Base-by-base conservation (phyloP, 2,329 filamentous ascomycete species). In the Gliomastix tumulicola region DNA sequence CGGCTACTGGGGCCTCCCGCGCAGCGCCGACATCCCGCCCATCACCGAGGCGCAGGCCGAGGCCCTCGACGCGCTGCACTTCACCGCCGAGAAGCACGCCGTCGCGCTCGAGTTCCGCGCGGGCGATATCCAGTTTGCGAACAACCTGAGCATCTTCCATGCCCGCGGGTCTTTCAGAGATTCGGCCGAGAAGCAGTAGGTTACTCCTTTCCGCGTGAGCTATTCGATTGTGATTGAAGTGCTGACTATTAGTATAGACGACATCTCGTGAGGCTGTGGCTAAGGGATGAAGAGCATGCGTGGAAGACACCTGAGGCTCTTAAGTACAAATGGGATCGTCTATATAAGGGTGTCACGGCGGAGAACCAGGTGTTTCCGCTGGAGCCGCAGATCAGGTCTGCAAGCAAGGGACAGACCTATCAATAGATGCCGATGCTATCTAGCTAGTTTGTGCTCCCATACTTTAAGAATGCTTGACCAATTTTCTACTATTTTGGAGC, bases 331-430 rank as follows among this genome's bases (percentile, higher is more conserved):
- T 82, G 74, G 71, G 60, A 66, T 16, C 57, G 64, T 5, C 55
- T 81, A 1, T 82, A 76, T 44, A 59, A 64, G 2, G 68, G 61
- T 4, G 64, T 79, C 4, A 66, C 56, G 4, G 56, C 66, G 1
- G 71, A 76, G 42, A 66, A 61, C 10, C 61, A 71, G 23, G 66
- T 76, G 0, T 73, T 80, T 36, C 75, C 76, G 0, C 55, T 78
- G 3, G 70, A 81, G 47, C 71, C 74, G 4, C 42, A 42, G 21
- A 49, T 55, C 33, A 44, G 50, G 18, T 54, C 48, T 17, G 45
- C 44, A 8, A 50, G 51, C 16, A 44, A 48, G 21, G 44, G 22
- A n/a, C n/a, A n/a, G n/a, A n/a, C n/a, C n/a, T n/a, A n/a, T n/a
- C n/a, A n/a, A n/a, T n/a, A n/a, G n/a, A 32, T 6, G 8, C 9